Evolutionary conservation across 352 stramenopile species (phyloP), one percentile per base, ranked within the genome.

Genomic region (Pythium vanterpoolii): DNA sequence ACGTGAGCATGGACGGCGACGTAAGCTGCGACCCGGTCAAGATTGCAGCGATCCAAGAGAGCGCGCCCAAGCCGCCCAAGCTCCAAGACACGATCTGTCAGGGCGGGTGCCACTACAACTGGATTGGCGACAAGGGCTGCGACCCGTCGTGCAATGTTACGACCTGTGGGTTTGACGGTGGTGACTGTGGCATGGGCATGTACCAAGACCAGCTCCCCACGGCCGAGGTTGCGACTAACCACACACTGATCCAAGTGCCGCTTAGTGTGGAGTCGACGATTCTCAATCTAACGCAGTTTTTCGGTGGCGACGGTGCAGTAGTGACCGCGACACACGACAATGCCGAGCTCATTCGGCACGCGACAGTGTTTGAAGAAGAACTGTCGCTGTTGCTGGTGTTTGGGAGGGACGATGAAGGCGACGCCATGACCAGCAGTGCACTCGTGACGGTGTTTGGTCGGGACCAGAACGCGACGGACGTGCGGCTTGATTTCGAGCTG

Each of bases 51-150:
- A 85, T 92, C 33, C 52, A 78, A 34, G 83, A 92, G 40, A 64
- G 70, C 1, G 51, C 57, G n/a, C 73, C 79, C 7, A 83, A 77
- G 19, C 68, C 71, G 2, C 62, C 68, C 1, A 83, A 78, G 31
- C 67, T 85, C 1, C 49, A 61, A 9, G 69, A 87, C 39, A 69
- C 88, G 72, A 68, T 92, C 27, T 96, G 87, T 66, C 58, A 78
- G 13, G 79, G 80, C 34, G 68, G 64, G 42, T 96, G 88, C 60
- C 69, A 90, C 38, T 96, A 83, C 57, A 43, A 68, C 3, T 95
- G 83, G 85, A 77, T 96, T 46, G 87, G 87, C 18, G 89, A 96
- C 65, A 81, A 82, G 14, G 43, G 70, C 1, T 96, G 88, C 68
- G 83, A 96, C 59, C 48, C 64, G 5, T 60, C 69, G 42, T 96